Base-by-base conservation (phyloP, 768 basidiomycete genomes). In the Russula sp. region DNA sequence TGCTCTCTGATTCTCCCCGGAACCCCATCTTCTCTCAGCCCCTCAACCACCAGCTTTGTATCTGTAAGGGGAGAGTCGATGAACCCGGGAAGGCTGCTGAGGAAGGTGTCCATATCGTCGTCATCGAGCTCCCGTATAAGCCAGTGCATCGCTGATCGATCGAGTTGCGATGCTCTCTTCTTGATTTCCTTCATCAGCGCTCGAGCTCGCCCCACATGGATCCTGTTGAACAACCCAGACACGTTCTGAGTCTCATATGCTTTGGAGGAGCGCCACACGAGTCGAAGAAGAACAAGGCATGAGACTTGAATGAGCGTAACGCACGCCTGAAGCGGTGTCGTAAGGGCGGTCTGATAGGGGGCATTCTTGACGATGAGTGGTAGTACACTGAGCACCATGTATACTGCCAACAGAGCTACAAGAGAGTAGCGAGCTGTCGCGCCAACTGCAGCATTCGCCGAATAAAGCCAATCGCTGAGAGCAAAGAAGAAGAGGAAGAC, bases 401-500 rank as follows among this genome's bases (percentile, higher is more conserved):
- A 63, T 2, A 45, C 38, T 2, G 34, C 20, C 0, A 45, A 18
- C 20, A 41, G 18, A 5, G 18, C 47, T 3, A 35, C n/a, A 6
- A 57, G 1, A 22, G 39, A 61, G 32, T 35, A 48, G 13, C 47
- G 55, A 20, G 55, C 55, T 29, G 47, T 47, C 14, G 13, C 11
- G 3, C 50, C 56, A 9, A 63, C 57, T 4, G 29, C 10, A 5
- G 0, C 18, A 22, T 63, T 45, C 45, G 47, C 14, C 1, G 16
- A n/a, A 32, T 47, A 7, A 34, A 63, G 56, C 36, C 51, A 52
- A 5, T 59, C 58, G 34, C 58, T 29, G 41, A 52, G 34, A 13
- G 50, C 41, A n/a, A n/a, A 50, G 25, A 63, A 54, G 41, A 63
- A 63, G 0, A 63, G 57, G 34, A 63, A 63, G 20, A 59, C 45